Evolutionary conservation across 1,284 basidiomycete species (phyloP), one percentile per base, ranked within the genome.

Genomic region (Cutaneotrichosporon cyanovorans): DNA sequence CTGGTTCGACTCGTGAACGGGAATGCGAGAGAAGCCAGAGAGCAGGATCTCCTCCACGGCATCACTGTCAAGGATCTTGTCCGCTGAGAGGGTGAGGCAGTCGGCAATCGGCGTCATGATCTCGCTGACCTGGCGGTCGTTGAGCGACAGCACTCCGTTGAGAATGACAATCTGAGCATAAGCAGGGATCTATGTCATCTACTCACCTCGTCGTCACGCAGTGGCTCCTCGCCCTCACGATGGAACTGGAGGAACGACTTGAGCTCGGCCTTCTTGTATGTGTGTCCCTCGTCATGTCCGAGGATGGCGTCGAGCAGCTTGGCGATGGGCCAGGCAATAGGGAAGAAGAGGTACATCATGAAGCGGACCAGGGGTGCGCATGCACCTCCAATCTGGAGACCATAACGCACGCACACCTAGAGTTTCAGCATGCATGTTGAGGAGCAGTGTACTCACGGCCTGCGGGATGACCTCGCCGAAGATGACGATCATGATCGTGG

Each of bases 1-100:
- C 44, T 85, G 78, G 4, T 79, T 80, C 3, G 85, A 78, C 57
- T 85, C 82, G 64, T 96, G 86, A 1, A 98, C 79, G 0, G 93
- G 93, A 57, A 97, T 89, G 20, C 93, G 83, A 2, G 90, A 95
- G 68, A 96, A 96, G 0, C 93, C 93, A 48, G 83, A 88, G 15
- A 80, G 66, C 79, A 91, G 78, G 37, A 70, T 69, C 37, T 77
- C 76, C 63, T 92, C 83, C 32, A 93, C 81, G 0, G 80, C 80
- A 0, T 80, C 75, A 57, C 88, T 82, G 67, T 95, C 84, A 38
- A 98, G 72, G 22, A 92, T 77, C 9, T 81, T 79, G 65, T 95
- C 85, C 18, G 81, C 71, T 82, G 65, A 48, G 18, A 73, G 58
- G 12, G 60, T 68, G 33, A 73, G 58, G 41, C 70, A 71, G 55